Base-by-base conservation (phyloP, 345 rosid genomes). In the Schrenkiella parvula region DNA sequence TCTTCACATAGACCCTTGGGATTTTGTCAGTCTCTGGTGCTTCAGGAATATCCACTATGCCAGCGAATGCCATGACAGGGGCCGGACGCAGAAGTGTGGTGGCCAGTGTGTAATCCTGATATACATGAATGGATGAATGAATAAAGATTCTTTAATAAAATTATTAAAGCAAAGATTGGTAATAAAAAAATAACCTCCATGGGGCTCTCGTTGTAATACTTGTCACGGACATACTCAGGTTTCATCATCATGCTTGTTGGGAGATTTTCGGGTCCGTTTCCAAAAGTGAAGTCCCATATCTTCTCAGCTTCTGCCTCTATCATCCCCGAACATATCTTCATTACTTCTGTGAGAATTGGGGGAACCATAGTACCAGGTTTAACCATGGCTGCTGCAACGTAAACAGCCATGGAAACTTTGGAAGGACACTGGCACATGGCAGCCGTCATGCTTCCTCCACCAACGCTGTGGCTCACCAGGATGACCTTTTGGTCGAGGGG, bases 401-500 rank as follows among this genome's bases (percentile, higher is more conserved):
- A 81, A 26, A 85, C 74, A 12, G 85, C 83, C 84, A 79, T 59
- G 11, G 66, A 78, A 42, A 81, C 74, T 62, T 74, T 77, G 31
- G 72, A 41, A 42, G 80, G 50, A 56, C 75, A 78, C 12, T 11
- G 72, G 42, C 85, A 74, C 65, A 81, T 70, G 13, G 84, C 84
- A 32, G 80, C 71, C 8, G 84, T 83, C 64, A 81, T 52, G 73
- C 80, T 83, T 52, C 76, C 73, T 50, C 87, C 85, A 57, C 82
- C 85, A 3, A 78, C 74, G 25, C 89, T 81, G 14, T 85, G 89
- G 52, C 85, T 83, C 17, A 83, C 82, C 48, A 83, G 62, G 32
- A 85, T 66, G 51, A 81, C 85, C 84, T 81, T 75, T 39, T 81
- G 71, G 61, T 78, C 37, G 3, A 31, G 34, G 1, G 79, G 77